These are phyloP conservation scores for Coniochaeta prunicola DNA, from an alignment of 2,329 filamentous ascomycete genomes.

Conservation along the genomic window DNA sequence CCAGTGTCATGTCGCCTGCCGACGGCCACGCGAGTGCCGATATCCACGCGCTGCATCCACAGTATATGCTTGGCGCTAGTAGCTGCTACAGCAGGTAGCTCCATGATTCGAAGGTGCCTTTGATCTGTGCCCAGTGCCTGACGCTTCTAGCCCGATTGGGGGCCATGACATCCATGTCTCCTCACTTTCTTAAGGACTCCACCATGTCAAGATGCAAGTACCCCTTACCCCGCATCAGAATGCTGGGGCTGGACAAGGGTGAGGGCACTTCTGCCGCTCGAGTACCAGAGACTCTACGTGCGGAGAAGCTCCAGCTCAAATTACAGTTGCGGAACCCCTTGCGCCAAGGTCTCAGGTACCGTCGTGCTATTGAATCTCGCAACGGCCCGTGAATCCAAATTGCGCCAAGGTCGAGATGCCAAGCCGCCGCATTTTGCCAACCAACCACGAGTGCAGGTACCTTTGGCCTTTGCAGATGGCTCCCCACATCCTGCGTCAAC, in stretches of 20 bases:
- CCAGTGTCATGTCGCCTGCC: no score
- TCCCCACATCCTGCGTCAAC: not conserved
- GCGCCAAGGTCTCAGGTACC: not conserved
- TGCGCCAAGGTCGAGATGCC: constrained; percentile 1
- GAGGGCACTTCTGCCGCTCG: not conserved
- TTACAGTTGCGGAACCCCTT: not conserved
- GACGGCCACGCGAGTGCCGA: no score
- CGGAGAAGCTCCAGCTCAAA: not conserved
- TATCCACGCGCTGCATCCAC: no score
- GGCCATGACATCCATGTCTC: no score
- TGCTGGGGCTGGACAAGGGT: not conserved
- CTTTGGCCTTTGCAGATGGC: not conserved
- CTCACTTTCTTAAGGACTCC: not conserved
- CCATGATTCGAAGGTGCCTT: no score
- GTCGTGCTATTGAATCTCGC: not conserved
- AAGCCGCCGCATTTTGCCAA: constrained; percentile 4
- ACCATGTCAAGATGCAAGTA: not conserved
- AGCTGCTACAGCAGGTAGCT: no score
- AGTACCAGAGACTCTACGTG: not conserved
- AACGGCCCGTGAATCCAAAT: constrained; percentile 5
- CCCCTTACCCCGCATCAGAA: not conserved
- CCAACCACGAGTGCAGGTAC: not conserved
- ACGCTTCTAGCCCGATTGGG: no score
- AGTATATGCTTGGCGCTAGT: no score
- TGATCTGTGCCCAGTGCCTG: no score